Conservation (phyloP, 2,329 filamentous ascomycete genomes). For the Apiospora hydei region DNA sequence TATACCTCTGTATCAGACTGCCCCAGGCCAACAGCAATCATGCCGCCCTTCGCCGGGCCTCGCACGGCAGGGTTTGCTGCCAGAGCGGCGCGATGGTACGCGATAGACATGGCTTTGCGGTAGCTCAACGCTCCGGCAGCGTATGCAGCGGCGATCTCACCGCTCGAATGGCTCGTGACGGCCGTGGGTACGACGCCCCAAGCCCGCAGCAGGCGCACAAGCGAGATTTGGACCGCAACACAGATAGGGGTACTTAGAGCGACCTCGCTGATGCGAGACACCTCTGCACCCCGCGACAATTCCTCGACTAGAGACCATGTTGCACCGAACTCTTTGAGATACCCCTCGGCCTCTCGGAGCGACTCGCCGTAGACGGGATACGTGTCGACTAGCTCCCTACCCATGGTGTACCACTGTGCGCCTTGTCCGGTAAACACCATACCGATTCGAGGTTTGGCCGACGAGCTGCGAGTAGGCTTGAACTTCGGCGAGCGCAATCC, state of each 20-base stretch:
- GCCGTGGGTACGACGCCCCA: neutral
- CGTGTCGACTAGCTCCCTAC: conserved; percentile 29
- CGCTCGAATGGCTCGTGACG: neutral
- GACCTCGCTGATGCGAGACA: conserved; percentile 16
- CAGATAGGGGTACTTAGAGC: neutral
- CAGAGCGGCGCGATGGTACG: conserved; percentile 16
- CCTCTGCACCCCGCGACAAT: conserved; percentile 31
- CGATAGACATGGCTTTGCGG: conserved; percentile 30
- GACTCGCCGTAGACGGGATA: conserved; percentile 32
- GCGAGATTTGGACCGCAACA: neutral
- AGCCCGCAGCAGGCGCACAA: neutral
- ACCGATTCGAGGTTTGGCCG: conserved; percentile 21
- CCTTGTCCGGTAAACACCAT: conserved; percentile 42
- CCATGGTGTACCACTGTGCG: conserved; percentile 36
- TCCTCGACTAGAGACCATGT: conserved; percentile 27
- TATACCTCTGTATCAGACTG: conserved; percentile 34
- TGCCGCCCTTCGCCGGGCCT: conserved; percentile 27
- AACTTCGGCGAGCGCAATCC: neutral
- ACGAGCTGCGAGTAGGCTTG: neutral
- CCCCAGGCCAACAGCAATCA: neutral
- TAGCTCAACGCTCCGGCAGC: neutral
- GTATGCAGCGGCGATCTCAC: neutral
- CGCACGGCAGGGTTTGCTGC: neutral
- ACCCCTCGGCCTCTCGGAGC: conserved; percentile 25
- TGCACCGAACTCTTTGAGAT: neutral